phyloP scores from a whole-genome alignment of 2,329 filamentous ascomycete species.

The Blumeria hordei region DNA sequence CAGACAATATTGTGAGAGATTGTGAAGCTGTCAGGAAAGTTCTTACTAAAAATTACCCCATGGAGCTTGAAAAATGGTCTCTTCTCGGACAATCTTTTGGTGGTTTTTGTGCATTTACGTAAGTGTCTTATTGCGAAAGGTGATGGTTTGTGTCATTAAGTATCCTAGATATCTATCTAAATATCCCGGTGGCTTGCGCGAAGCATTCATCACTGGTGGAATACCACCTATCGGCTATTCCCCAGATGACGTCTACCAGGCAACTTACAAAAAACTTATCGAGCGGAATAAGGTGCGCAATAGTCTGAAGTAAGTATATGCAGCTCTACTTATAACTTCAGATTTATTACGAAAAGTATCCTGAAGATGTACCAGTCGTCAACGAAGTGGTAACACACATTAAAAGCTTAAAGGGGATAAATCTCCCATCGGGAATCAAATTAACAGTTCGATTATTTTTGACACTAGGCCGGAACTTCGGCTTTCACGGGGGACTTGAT shows the following conservation, averaged over 20 bases:
- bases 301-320: neutral
- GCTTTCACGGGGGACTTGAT: slow-evolving; percentile 56
- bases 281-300: slow-evolving; percentile 33
- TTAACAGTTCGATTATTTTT: slow-evolving; percentile 54
- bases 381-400: slow-evolving; percentile 43
- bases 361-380: slow-evolving; percentile 49
- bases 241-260: slow-evolving; percentile 51
- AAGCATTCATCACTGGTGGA: slow-evolving; percentile 68
- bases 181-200: slow-evolving; percentile 51
- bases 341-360: slow-evolving; percentile 59
- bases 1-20: slow-evolving; percentile 75
- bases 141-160: neutral
- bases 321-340: slow-evolving; percentile 7
- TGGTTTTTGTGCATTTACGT: slow-evolving; percentile 64
- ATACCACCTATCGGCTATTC: slow-evolving; percentile 50
- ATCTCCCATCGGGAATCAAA: slow-evolving; percentile 45
- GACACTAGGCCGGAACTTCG: slow-evolving; percentile 55
- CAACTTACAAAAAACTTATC: slow-evolving; percentile 43
- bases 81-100: slow-evolving; percentile 83
- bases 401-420: slow-evolving; percentile 28
- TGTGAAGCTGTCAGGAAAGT: slow-evolving; percentile 63
- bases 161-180: slow-evolving; percentile 33
- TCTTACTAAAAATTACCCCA: slow-evolving; percentile 44
- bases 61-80: slow-evolving; percentile 54
- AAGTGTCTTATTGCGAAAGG: slow-evolving; percentile 16